phyloP scores from a whole-genome alignment of 2,329 filamentous ascomycete genomes.

The Ophiostoma montium region DNA sequence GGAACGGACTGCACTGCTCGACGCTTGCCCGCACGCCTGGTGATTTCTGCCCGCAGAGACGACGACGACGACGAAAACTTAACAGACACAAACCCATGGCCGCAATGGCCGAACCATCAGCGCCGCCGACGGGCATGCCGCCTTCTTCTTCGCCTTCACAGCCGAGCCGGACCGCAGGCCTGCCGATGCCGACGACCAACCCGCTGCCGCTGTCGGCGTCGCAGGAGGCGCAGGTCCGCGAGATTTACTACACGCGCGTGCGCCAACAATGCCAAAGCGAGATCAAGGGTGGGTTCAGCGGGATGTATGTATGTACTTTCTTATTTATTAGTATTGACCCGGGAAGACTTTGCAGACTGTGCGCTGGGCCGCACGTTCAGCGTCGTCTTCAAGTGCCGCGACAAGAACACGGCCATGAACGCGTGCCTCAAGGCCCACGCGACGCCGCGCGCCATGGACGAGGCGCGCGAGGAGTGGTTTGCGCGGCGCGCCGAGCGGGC shows the following conservation, averaged over 20 bases:
- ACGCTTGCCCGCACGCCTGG: no score
- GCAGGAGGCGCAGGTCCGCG: constrained; percentile 70
- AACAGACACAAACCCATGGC: neutral
- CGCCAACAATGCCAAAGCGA: constrained; percentile 60
- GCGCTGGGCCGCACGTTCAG: constrained; percentile 74
- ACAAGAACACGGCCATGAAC: constrained; percentile 77
- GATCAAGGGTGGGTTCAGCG: constrained; percentile 60
- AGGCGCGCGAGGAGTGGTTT: constrained; percentile 90
- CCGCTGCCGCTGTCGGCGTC: constrained; percentile 70
- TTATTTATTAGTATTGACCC: neutral
- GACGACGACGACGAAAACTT: neutral
- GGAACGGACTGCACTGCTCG: neutral
- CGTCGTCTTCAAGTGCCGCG: constrained; percentile 73
- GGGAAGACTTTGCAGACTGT: constrained; percentile 63
- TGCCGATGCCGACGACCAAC: constrained; percentile 49
- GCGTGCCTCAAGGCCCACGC: constrained; percentile 80
- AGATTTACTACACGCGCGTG: constrained; percentile 69
- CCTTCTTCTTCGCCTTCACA: constrained; percentile 11
- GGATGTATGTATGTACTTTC: no score
- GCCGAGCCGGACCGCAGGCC: constrained; percentile 3
- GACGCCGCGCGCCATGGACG: constrained; percentile 72
- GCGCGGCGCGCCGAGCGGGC: constrained; percentile 57
- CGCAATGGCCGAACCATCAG: constrained; percentile 1
- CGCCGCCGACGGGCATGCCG: constrained; percentile 15
- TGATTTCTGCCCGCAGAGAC: no score